Evolutionary conservation across 768 basidiomycete genomes (phyloP), one percentile per base, ranked within the genome.

Genomic region (Chalciporus pseudorubinellus): DNA sequence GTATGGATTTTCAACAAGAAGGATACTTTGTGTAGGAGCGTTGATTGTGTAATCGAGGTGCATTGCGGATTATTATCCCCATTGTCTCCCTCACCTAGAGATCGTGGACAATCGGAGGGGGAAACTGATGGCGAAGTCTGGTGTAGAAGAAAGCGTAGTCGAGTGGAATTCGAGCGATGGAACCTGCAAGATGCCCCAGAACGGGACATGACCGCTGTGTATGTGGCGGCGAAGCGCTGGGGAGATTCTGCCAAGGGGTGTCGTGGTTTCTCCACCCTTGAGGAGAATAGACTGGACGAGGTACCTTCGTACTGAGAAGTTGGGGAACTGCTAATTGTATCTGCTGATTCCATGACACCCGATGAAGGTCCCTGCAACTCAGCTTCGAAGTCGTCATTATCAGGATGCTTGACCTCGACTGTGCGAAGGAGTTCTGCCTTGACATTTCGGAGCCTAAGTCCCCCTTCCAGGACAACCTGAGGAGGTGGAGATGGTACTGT

Each of bases 181-280:
- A 97, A 93, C 41, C 92, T 85, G 66, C 92, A 93, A 18, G 92
- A 87, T 39, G 93, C 94, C 41, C 95, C 95, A 13, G 94, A 93
- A 7, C 87, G 81, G 12, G 92, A 85, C 22, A 98, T 74, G 45
- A 85, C 75, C 3, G 77, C 74, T 34, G 75, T 72, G 57, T 79
- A 78, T 38, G 74, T 69, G 16, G 77, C 70, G 24, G 74, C 72
- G 53, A 72, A 72, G 18, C 69, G 55, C 4, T 55, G 52, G 20
- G 74, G 70, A n/a, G 75, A 72, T 24, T 60, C 59, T 50, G 77
- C 77, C 28, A 75, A 73, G 3, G 74, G 72, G 6, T 72, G 64
- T 53, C 60, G 61, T 21, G 62, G 55, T 46, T 62, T 74, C 63
- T 63, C 70, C 59, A 21, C 49, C 39, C 52, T 44, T 5, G 52